phyloP scores from a whole-genome alignment of 805 yeast genomes.

The Barnettozyma populi region DNA sequence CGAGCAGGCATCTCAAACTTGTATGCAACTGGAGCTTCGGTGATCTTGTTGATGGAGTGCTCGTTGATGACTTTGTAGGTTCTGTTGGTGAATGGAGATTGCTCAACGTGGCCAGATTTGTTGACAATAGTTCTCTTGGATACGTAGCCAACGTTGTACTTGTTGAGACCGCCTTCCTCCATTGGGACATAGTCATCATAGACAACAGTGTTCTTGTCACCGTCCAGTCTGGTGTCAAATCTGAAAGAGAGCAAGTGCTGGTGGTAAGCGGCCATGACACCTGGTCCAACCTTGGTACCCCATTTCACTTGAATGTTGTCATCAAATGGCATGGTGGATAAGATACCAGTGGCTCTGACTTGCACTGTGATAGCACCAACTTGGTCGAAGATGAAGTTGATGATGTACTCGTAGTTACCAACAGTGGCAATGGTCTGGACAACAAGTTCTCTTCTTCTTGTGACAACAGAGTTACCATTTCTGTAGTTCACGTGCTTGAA shows the following conservation, averaged over 20 bases:
- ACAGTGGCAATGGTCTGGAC: constrained; percentile 80
- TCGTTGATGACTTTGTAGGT: constrained; percentile 72
- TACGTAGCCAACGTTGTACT: constrained; percentile 64
- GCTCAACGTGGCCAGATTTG: constrained; percentile 66
- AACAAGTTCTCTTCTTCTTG: constrained; percentile 71
- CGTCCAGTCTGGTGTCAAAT: constrained; percentile 79
- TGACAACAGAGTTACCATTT: constrained; percentile 59
- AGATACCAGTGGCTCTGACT: constrained; percentile 81
- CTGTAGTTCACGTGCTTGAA: constrained; percentile 80
- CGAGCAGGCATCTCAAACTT: constrained; percentile 69
- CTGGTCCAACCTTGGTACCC: constrained; percentile 74
- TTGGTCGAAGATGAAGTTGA: constrained; percentile 67
- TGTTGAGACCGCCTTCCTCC: constrained; percentile 52
- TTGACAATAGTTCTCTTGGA: constrained; percentile 61
- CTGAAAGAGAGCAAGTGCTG: constrained; percentile 77
- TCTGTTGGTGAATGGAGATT: constrained; percentile 71
- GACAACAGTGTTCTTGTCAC: constrained; percentile 68
- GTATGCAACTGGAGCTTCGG: constrained; percentile 71
- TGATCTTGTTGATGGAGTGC: constrained; percentile 59
- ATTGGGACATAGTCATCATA: constrained; percentile 65
- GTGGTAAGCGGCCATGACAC: constrained; percentile 79
- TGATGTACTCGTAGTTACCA: constrained; percentile 76
- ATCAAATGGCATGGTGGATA: constrained; percentile 80
- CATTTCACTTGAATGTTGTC: constrained; percentile 56
- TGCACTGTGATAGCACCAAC: constrained; percentile 76